A percentile compares a stretch with the other conserved stretches of the same genome.
Evolutionary conservation across 2,329 filamentous ascomycete species (phyloP).

Genomic region (Aspergillus puulaauensis): DNA sequence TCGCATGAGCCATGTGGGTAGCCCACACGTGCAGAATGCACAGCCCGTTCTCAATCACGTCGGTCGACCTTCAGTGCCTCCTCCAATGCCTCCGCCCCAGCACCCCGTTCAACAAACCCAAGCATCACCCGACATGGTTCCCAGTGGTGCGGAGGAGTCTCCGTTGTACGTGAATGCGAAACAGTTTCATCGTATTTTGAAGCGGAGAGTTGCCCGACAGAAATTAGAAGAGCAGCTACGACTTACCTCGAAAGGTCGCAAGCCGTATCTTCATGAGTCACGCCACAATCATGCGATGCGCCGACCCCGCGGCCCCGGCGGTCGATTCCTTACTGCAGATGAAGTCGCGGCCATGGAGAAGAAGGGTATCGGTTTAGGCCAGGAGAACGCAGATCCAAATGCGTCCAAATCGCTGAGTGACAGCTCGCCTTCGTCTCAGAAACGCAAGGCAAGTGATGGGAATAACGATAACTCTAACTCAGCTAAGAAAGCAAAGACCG

Average conservation of each 20-base stretch:
- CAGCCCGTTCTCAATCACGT: constrained; percentile 75
- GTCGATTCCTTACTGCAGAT: constrained; percentile 92
- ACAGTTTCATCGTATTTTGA: constrained; percentile 95
- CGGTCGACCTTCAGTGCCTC: constrained; percentile 52
- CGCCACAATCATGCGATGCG: constrained; percentile 98
- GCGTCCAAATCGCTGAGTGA: constrained; percentile 31
- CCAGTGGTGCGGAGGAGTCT: constrained; percentile 77
- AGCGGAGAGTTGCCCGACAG: constrained; percentile 88
- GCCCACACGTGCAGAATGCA: constrained; percentile 70
- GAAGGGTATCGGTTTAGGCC: constrained; percentile 40
- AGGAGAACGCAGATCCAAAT: constrained; percentile 32
- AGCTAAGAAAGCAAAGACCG: constrained; percentile 53
- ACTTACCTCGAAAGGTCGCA: constrained; percentile 89
- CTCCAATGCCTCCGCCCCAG: constrained; percentile 54
- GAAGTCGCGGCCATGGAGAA: constrained; percentile 89
- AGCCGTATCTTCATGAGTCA: constrained; percentile 96
- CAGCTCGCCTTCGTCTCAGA: constrained; percentile 41
- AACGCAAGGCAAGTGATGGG: constrained; percentile 52
- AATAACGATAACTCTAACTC: constrained; percentile 44
- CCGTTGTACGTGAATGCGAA: constrained; percentile 98
- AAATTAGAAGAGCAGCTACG: constrained; percentile 89
- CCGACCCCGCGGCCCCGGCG: constrained; percentile 86
- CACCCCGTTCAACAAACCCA: constrained; percentile 65
- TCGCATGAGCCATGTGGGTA: constrained; percentile 73
- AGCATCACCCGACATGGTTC: constrained; percentile 76